These are phyloP conservation scores for Boechera divaricarpa DNA, from an alignment of 345 rosid species.

Conservation along the genomic window DNA sequence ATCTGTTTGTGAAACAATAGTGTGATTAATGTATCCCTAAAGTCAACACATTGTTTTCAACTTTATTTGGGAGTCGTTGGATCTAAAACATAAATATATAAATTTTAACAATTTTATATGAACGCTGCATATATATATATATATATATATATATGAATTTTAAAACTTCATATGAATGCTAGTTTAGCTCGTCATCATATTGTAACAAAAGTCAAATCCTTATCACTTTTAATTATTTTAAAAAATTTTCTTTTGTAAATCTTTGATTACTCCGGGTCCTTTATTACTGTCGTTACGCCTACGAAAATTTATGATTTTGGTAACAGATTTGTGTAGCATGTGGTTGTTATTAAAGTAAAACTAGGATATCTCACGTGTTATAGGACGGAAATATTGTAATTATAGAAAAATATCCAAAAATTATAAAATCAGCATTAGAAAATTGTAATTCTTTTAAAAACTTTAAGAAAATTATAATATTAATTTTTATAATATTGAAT, in stretches of 20 bases:
- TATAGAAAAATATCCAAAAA: too few relatives aligned
- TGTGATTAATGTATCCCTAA: slow-evolving; percentile 9
- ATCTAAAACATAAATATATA: background rate
- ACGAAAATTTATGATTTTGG: slow-evolving; percentile 2
- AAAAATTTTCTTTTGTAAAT: slow-evolving; percentile 20
- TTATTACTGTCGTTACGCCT: slow-evolving; percentile 3
- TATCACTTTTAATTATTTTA: slow-evolving; percentile 11
- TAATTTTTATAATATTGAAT: too few relatives aligned
- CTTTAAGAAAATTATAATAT: too few relatives aligned
- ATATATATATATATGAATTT: background rate
- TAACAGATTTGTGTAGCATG: background rate
- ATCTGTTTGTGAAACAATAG: slow-evolving; percentile 22
- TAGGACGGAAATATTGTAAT: too few relatives aligned
- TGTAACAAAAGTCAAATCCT: slow-evolving; percentile 35
- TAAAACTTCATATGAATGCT: slow-evolving; percentile 13
- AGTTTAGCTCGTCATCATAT: slow-evolving; percentile 8
- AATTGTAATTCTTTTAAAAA: too few relatives aligned
- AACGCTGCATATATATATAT: too few relatives aligned
- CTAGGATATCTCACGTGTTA: too few relatives aligned
- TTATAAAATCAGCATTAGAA: too few relatives aligned
- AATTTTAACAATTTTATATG: slow-evolving; percentile 7
- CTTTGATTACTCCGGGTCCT: slow-evolving; percentile 18
- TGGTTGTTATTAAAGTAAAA: background rate
- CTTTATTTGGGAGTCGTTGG: slow-evolving; percentile 39
- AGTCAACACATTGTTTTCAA: slow-evolving; percentile 38